Conservation (phyloP, 306 rosid genomes). For the Quercus agrifolia region DNA sequence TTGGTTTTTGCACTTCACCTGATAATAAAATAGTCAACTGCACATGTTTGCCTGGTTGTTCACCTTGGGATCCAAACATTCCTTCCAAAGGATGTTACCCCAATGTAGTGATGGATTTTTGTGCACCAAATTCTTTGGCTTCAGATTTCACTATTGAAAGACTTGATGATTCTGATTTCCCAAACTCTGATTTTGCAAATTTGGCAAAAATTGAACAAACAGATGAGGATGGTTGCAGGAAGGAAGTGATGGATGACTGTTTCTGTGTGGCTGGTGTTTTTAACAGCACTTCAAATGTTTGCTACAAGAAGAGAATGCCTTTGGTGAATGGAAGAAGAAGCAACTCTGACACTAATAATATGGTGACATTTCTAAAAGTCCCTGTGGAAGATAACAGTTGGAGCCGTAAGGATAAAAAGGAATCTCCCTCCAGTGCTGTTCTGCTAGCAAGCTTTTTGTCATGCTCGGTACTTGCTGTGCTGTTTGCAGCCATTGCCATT, state of each 20-base stretch:
- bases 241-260: conserved; percentile 28
- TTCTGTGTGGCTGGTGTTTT: conserved; percentile 29
- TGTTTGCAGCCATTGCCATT: conserved; percentile 21
- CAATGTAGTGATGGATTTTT: conserved; percentile 21
- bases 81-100: conserved; percentile 46
- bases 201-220: background rate
- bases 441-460: conserved; percentile 9
- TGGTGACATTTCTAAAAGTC: conserved; percentile 17
- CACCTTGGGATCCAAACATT: conserved; percentile 19
- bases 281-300: background rate
- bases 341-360: conserved; percentile 8
- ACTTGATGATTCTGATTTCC: conserved; percentile 19
- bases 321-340: conserved; percentile 16
- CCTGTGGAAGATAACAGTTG: background rate
- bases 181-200: background rate
- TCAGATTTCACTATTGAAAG: background rate
- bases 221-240: conserved; percentile 22
- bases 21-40: conserved; percentile 14
- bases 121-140: conserved; percentile 22
- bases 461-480: conserved; percentile 22
- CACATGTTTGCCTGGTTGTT: conserved; percentile 35
- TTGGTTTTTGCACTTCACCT: conserved; percentile 35
- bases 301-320: conserved; percentile 37
- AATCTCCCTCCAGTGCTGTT: conserved; percentile 12
- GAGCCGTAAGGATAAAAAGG: background rate